Evolutionary conservation across 2,329 filamentous ascomycete genomes (phyloP), one percentile per base, ranked within the genome.

Genomic region (Aspergillus glaucus): DNA sequence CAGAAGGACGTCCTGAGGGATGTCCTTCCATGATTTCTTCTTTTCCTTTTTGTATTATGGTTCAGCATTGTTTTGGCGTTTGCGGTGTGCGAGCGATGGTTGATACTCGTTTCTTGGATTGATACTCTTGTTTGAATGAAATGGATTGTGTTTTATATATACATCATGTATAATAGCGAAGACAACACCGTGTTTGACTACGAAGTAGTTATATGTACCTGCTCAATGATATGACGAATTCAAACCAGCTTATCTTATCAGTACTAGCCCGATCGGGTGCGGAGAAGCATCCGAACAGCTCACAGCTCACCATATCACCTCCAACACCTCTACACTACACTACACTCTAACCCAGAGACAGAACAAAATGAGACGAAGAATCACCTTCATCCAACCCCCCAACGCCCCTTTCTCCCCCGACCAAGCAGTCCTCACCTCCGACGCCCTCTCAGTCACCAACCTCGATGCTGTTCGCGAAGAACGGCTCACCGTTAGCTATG

Each of bases 1-100:
- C 92, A 97, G 73, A 97, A 95, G 77, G 75, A 83, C 55, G 79
- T 86, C 65, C 70, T 98, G 55, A 87, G 79, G 71, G 85, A 91
- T 61, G 87, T 95, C 60, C 74, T 98, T 49, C 79, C 70, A 62
- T 65, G 46, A 63, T 30, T 14, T 49, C 24, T 50, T 30, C 24
- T 44, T 48, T 44, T 10, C 8, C 21, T 47, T 26, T n/a, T 43
- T 48, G 15, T 39, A 28, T 22, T 47, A 43, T 51, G 2, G 28
- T 41, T 49, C 50, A 51, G 56, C 60, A 63, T 62, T 49, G 43
- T 15, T 36, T 47, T 52, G 58, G 58, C 57, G 62, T 66, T 66
- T 63, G 51, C 55, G 53, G 52, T 54, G 51, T 58, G 53, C 50
- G 50, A 49, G 50, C 49, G 47, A 41, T 52, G 14, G 17, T 44